These are phyloP conservation scores for Wickerhamiella slavikovae DNA, from an alignment of 805 yeast species.

Conservation along the genomic window DNA sequence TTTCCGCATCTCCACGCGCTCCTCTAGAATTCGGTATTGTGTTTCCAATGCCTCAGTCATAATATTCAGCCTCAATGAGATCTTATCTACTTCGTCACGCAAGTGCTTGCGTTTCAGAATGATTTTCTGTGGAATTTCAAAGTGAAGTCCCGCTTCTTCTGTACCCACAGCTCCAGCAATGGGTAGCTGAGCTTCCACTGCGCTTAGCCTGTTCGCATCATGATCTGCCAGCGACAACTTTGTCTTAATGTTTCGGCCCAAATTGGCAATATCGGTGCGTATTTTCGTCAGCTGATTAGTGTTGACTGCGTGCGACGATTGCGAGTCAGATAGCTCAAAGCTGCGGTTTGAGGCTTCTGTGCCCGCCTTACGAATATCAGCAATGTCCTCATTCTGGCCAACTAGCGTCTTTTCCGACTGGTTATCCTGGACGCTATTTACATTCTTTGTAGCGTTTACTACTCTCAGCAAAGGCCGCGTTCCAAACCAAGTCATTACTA, in stretches of 20 bases:
- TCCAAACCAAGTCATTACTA: constrained; percentile 7
- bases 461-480: not conserved
- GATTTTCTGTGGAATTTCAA: constrained; percentile 11
- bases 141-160: not conserved
- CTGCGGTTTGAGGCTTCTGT: too few relatives aligned
- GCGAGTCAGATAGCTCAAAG: too few relatives aligned
- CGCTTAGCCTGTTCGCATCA: not conserved
- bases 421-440: too few relatives aligned
- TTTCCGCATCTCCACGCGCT: constrained; percentile 69
- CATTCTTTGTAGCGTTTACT: not conserved
- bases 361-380: too few relatives aligned
- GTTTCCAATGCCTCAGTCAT: constrained; percentile 80
- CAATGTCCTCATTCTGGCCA: too few relatives aligned
- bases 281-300: too few relatives aligned
- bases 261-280: too few relatives aligned
- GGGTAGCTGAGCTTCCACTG: not conserved
- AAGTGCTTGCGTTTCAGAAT: constrained; percentile 9
- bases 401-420: too few relatives aligned
- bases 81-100: constrained; percentile 66
- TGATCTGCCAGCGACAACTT: too few relatives aligned
- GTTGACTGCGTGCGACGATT: too few relatives aligned
- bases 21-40: constrained; percentile 73
- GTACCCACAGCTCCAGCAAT: too few relatives aligned
- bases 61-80: constrained; percentile 77
- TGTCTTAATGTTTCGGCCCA: too few relatives aligned